Conservation (phyloP, 2,329 filamentous ascomycete species). For the Beauveria caledonica region DNA sequence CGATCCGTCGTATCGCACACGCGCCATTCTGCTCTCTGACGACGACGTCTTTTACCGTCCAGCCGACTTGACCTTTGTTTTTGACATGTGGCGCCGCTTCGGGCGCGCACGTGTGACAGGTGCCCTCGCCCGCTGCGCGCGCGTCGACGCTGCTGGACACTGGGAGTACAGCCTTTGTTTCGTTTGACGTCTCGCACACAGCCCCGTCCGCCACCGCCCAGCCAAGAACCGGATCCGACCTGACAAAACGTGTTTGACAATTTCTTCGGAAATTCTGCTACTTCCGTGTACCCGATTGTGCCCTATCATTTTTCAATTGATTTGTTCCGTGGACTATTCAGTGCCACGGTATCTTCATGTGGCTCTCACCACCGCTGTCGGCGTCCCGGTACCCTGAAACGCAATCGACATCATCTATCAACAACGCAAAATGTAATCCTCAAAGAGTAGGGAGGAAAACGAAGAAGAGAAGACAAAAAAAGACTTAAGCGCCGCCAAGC, state of each 20-base stretch:
- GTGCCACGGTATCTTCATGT: background rate
- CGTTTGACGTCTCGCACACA: constrained; percentile 5
- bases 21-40: constrained; percentile 32
- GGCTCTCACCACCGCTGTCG: background rate
- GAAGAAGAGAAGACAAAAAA: background rate
- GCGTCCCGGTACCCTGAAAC: background rate
- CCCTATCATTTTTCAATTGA: background rate
- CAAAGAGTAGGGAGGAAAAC: no score
- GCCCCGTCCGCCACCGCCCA: background rate
- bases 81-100: constrained; percentile 32
- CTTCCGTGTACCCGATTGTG: constrained; percentile 9
- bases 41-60: constrained; percentile 33
- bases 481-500: background rate
- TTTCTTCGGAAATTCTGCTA: background rate
- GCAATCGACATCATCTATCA: background rate
- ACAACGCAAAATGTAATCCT: background rate
- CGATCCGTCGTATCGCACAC: constrained; percentile 27
- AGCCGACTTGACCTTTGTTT: constrained; percentile 31
- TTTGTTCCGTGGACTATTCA: background rate
- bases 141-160: constrained; percentile 17
- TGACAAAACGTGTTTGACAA: constrained; percentile 2
- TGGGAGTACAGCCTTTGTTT: constrained; percentile 26
- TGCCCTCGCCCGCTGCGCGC: constrained; percentile 28
- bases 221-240: background rate
- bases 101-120: constrained; percentile 27